Percentiles rank a stretch among this genome's conserved stretches.
Conservation (phyloP, 257 asterid genomes). For the Nicotiana knightiana region DNA sequence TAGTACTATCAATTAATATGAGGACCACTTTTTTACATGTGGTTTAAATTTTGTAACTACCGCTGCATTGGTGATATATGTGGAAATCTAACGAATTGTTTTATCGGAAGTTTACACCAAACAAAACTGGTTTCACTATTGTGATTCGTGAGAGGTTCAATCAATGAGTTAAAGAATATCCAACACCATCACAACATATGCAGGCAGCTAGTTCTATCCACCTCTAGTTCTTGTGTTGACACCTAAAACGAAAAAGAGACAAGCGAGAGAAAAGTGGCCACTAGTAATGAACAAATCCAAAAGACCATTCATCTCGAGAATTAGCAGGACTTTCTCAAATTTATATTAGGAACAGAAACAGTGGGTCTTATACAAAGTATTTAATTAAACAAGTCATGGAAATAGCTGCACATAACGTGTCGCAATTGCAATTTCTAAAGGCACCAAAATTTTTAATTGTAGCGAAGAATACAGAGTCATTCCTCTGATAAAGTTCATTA, state of each 20-base stretch:
- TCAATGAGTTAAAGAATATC: no score
- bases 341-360: not conserved
- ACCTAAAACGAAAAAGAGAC: not conserved
- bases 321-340: not conserved
- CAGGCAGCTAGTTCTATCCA: no score
- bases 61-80: not conserved
- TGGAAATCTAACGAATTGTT: not conserved
- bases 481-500: constrained; percentile 71
- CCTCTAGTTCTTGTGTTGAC: not conserved
- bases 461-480: constrained; percentile 69
- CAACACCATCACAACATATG: no score
- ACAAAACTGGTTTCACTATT: not conserved
- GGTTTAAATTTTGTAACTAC: not conserved
- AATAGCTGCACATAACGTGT: constrained; percentile 82
- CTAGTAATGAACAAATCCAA: not conserved
- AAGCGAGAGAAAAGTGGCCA: not conserved
- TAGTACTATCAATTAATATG: not conserved
- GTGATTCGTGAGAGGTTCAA: not conserved
- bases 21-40: not conserved
- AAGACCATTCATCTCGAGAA: not conserved
- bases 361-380: not conserved
- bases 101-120: not conserved
- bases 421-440: constrained; percentile 72
- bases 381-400: constrained; percentile 37
- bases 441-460: constrained; percentile 64